phyloP scores from a whole-genome alignment of 257 asterid species.

The Cordia subcordata region DNA sequence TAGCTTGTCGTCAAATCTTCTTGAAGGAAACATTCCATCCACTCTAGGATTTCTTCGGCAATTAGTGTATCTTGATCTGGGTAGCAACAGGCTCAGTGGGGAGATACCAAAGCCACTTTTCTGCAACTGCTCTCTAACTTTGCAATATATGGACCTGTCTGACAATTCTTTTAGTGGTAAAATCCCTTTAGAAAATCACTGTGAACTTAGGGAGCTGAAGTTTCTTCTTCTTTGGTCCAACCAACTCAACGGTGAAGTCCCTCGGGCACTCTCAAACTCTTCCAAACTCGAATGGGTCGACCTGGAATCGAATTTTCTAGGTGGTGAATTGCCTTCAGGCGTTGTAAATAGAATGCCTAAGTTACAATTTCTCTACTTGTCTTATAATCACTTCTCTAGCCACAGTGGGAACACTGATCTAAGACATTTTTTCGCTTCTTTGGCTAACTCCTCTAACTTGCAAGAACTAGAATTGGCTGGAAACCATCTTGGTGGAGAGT shows the following conservation, averaged over 20 bases:
- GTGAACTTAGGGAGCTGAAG: conserved; percentile 42
- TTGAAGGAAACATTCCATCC: conserved; percentile 52
- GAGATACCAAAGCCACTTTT: conserved; percentile 55
- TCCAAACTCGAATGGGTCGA: conserved; percentile 73
- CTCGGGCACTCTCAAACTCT: conserved; percentile 52
- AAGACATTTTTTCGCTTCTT: conserved; percentile 49
- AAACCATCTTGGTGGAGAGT: conserved; percentile 57
- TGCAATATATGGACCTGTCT: conserved; percentile 68
- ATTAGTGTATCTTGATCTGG: conserved; percentile 62
- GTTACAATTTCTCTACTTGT: conserved; percentile 57
- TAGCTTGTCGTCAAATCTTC: conserved; percentile 58
- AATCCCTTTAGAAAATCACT: conserved; percentile 43
- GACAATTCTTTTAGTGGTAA: conserved; percentile 65
- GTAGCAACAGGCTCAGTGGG: conserved; percentile 53
- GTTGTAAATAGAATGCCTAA: conserved; percentile 38
- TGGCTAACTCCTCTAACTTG: conserved; percentile 47
- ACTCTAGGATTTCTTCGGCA: conserved; percentile 37
- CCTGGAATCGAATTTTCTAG: conserved; percentile 51
- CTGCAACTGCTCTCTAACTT: conserved; percentile 45
- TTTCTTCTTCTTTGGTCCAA: conserved; percentile 84
- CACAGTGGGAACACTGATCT: conserved; percentile 54
- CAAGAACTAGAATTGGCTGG: conserved; percentile 73
- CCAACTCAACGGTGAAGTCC: conserved; percentile 49
- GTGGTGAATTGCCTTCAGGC: conserved; percentile 58
- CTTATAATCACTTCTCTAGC: conserved; percentile 58